These are phyloP conservation scores for Theobroma grandiflorum DNA, from an alignment of 441 rosid species.

Conservation along the genomic window DNA sequence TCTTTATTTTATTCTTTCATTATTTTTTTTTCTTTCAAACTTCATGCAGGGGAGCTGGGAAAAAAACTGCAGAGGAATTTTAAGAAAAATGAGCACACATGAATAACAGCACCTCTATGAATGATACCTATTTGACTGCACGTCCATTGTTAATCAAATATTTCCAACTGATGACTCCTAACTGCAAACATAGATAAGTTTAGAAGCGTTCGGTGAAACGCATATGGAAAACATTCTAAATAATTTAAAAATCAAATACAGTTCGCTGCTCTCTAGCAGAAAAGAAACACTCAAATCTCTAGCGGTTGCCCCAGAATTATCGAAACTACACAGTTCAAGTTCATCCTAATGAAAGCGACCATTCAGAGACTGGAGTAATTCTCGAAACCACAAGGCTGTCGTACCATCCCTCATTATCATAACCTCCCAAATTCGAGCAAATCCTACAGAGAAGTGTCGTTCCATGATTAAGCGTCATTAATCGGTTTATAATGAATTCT, in stretches of 20 bases:
- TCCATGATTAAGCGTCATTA: constrained; percentile 48
- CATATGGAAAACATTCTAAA: constrained; percentile 18
- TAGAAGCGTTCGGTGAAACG: neutral
- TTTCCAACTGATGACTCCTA: constrained; percentile 21
- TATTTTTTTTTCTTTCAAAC: neutral
- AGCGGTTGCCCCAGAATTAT: constrained; percentile 19
- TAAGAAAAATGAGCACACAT: constrained; percentile 6
- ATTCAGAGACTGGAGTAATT: constrained; percentile 35
- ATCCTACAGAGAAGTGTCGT: constrained; percentile 58
- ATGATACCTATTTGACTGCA: constrained; percentile 12
- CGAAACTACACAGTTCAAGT: constrained; percentile 29
- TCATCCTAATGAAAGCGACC: constrained; percentile 34
- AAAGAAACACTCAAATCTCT: constrained; percentile 33
- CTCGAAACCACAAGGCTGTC: constrained; percentile 38
- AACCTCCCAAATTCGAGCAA: constrained; percentile 40
- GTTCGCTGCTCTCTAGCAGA: constrained; percentile 29
- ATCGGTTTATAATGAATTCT: constrained; percentile 38
- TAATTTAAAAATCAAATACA: constrained; percentile 34
- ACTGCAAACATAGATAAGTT: constrained; percentile 16
- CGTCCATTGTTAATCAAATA: constrained; percentile 9
- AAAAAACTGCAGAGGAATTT: neutral
- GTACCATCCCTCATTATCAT: constrained; percentile 41
- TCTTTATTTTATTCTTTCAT: neutral
- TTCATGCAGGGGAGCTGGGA: neutral
- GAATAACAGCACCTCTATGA: neutral